Percentiles rank a stretch among this genome's conserved stretches.
phyloP scores from a whole-genome alignment of 257 asterid species.

The Jacaranda mimosifolia region DNA sequence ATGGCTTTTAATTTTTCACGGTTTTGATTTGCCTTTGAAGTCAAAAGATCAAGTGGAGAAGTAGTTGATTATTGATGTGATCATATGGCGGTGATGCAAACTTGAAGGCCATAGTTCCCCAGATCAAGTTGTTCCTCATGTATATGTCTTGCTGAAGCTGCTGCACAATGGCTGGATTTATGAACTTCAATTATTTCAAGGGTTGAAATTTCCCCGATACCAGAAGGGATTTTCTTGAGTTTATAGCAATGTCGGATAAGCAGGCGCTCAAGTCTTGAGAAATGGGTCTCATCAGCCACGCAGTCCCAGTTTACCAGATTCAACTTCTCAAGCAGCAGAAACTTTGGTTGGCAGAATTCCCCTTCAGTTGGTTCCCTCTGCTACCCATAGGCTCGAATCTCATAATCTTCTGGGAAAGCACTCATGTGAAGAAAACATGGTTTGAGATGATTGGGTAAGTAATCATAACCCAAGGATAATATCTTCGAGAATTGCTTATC shows the following conservation, averaged over 20 bases:
- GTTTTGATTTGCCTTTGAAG: background rate
- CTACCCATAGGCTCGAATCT: constrained; percentile 29
- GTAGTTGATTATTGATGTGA: background rate
- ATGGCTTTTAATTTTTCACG: background rate
- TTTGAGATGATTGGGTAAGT: constrained; percentile 31
- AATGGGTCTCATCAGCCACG: constrained; percentile 27
- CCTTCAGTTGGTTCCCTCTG: constrained; percentile 28
- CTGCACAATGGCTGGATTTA: background rate
- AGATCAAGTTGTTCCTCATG: constrained; percentile 37
- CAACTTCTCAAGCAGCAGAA: background rate
- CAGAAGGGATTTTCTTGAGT: constrained; percentile 35
- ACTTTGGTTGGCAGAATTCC: constrained; percentile 1
- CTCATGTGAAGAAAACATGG: constrained; percentile 35
- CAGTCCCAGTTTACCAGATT: constrained; percentile 37
- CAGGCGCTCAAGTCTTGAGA: constrained; percentile 40
- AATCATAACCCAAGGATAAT: constrained; percentile 11
- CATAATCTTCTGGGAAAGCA: constrained; percentile 29
- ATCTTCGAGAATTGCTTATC: background rate
- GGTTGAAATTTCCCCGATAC: constrained; percentile 37
- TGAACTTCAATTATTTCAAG: constrained; percentile 41
- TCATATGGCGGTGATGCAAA: background rate
- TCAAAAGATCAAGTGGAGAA: background rate
- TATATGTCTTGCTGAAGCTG: constrained; percentile 31
- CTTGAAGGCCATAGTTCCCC: constrained; percentile 35
- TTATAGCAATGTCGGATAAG: constrained; percentile 29